phyloP scores from a whole-genome alignment of 2,329 filamentous ascomycete species.

The Lasiodiplodia citricola region DNA sequence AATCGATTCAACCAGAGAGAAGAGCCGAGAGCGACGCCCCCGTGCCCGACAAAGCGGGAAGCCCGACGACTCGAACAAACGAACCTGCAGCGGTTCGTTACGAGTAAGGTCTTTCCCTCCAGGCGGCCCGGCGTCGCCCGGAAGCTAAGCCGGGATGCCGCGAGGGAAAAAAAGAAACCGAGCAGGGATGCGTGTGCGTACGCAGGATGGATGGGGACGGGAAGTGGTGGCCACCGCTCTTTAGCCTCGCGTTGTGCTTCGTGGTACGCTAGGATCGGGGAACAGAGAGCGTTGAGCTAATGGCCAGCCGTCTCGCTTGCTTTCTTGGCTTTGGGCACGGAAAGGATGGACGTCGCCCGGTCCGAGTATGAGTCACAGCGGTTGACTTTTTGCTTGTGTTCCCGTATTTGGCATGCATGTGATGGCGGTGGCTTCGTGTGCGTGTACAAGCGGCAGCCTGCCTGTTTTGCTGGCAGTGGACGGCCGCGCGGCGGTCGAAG shows the following conservation, averaged over 20 bases:
- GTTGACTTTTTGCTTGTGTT: background rate
- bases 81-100: conserved; percentile 20
- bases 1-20: background rate
- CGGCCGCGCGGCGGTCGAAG: background rate
- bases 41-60: background rate
- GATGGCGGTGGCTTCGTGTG: background rate
- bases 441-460: background rate
- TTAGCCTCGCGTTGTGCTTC: background rate
- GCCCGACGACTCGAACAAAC: background rate
- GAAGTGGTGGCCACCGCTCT: background rate
- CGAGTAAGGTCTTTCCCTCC: background rate
- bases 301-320: background rate
- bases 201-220: background rate
- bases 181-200: background rate
- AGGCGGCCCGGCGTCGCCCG: background rate
- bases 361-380: conserved; percentile 5
- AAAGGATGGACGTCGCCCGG: background rate
- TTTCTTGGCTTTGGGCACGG: background rate
- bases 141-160: background rate
- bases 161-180: background rate
- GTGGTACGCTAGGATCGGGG: conserved; percentile 17
- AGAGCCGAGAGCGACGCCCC: background rate
- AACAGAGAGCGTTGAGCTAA: background rate
- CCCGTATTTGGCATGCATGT: background rate
- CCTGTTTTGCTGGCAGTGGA: background rate